Evolutionary conservation across 2,329 filamentous ascomycete species (phyloP).

Genomic region (Intubia oerlemansii): DNA sequence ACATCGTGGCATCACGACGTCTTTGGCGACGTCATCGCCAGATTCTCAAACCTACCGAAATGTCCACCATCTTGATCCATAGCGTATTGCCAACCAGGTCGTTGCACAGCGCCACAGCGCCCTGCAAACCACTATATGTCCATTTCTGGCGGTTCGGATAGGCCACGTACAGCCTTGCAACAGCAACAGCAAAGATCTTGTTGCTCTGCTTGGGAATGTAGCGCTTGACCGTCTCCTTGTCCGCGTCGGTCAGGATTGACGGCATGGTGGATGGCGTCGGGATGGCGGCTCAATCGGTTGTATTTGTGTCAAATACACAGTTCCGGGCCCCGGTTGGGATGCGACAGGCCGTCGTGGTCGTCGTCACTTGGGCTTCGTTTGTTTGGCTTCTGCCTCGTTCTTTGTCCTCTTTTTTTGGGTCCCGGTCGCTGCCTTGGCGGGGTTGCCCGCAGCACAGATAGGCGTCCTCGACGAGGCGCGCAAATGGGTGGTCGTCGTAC

Average conservation of each 20-base stretch:
- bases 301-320: too few species aligned
- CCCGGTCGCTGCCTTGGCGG: too few species aligned
- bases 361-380: too few species aligned
- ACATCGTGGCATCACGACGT: too few species aligned
- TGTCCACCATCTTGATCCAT: slow-evolving; percentile 94
- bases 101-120: slow-evolving; percentile 76
- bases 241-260: slow-evolving; percentile 64
- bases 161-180: slow-evolving; percentile 82
- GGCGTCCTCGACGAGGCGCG: too few species aligned
- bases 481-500: too few species aligned
- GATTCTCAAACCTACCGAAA: slow-evolving; percentile 49
- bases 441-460: too few species aligned
- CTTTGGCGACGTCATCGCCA: neutral
- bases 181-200: slow-evolving; percentile 92
- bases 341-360: neutral
- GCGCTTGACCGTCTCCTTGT: slow-evolving; percentile 92
- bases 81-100: slow-evolving; percentile 89
- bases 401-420: too few species aligned
- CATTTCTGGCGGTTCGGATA: slow-evolving; percentile 72
- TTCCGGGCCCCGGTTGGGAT: neutral
- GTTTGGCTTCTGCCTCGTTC: too few species aligned
- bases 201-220: slow-evolving; percentile 83
- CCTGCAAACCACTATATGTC: slow-evolving; percentile 86
- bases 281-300: neutral
- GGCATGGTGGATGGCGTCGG: slow-evolving; percentile 20